Conservation (phyloP, 23 red algal species). For the Gracilariopsis chorda region DNA sequence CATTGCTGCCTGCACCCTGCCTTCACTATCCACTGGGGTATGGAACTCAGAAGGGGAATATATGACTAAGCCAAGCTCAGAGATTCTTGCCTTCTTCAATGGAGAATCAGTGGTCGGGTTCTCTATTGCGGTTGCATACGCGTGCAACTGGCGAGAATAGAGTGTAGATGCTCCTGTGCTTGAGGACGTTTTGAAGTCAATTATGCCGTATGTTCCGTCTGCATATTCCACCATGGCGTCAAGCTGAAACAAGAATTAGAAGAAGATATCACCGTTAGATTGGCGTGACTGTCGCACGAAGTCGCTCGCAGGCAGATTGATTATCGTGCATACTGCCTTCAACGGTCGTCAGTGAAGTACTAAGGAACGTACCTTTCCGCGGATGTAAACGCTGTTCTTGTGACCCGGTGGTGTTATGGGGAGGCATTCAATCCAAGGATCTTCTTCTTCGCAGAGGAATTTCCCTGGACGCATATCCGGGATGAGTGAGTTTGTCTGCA, state of each 20-base stretch:
- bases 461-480: constrained; percentile 59
- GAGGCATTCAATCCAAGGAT: constrained; percentile 68
- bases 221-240: constrained; percentile 77
- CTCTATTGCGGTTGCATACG: constrained; percentile 79
- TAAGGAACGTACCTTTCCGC: constrained; percentile 71
- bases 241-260: constrained; percentile 23
- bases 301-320: no score
- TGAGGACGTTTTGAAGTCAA: constrained; percentile 90
- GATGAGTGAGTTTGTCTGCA: constrained; percentile 55
- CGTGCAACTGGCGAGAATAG: constrained; percentile 88
- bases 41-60: constrained; percentile 64
- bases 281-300: no score
- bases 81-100: constrained; percentile 39
- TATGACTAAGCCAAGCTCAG: constrained; percentile 71
- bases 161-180: neutral
- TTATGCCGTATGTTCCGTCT: constrained; percentile 72
- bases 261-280: neutral
- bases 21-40: constrained; percentile 1
- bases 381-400: constrained; percentile 46
- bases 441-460: constrained; percentile 71
- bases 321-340: no score
- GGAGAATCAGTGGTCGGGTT: constrained; percentile 38
- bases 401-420: constrained; percentile 51
- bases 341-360: no score
- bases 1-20: constrained; percentile 43